Evolutionary conservation across 148 eudicot genomes (phyloP).

Genomic region (Heliamphora exappendiculata): DNA sequence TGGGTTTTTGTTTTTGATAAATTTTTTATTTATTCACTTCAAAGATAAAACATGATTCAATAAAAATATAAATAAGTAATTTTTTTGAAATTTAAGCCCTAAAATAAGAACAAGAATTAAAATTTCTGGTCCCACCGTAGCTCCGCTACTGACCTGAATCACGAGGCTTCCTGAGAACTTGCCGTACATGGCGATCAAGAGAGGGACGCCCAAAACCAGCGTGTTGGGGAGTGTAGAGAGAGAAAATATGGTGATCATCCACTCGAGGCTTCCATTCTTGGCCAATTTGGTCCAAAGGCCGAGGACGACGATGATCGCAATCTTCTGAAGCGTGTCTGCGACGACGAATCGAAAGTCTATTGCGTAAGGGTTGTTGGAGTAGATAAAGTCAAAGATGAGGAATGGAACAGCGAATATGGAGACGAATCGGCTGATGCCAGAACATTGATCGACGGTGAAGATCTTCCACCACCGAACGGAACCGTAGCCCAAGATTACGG

Average conservation of each 20-base stretch:
- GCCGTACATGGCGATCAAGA: constrained; percentile 87
- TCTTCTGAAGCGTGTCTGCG: constrained; percentile 72
- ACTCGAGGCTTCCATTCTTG: constrained; percentile 68
- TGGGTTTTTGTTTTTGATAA: no score
- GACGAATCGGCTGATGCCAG: constrained; percentile 92
- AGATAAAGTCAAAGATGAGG: constrained; percentile 89
- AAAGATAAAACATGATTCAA: no score
- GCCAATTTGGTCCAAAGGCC: constrained; percentile 54
- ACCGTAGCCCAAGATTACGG: no score
- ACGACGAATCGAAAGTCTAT: constrained; percentile 94
- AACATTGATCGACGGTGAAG: constrained; percentile 96
- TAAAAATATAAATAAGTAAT: no score
- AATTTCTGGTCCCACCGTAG: no score
- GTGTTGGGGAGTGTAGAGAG: constrained; percentile 90
- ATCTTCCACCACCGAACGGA: constrained; percentile 99
- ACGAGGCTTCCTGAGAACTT: constrained; percentile 68
- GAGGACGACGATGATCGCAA: constrained; percentile 57
- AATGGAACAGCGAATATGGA: constrained; percentile 91
- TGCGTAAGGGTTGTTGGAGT: constrained; percentile 64
- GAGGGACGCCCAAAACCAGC: constrained; percentile 91
- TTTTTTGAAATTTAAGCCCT: no score
- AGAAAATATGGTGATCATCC: constrained; percentile 90
- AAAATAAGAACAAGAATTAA: constrained; percentile 95
- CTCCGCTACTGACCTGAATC: no score
- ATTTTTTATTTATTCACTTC: no score